Evolutionary conservation across 148 eudicot species (phyloP).

Genomic region (Nepenthes gracilis): DNA sequence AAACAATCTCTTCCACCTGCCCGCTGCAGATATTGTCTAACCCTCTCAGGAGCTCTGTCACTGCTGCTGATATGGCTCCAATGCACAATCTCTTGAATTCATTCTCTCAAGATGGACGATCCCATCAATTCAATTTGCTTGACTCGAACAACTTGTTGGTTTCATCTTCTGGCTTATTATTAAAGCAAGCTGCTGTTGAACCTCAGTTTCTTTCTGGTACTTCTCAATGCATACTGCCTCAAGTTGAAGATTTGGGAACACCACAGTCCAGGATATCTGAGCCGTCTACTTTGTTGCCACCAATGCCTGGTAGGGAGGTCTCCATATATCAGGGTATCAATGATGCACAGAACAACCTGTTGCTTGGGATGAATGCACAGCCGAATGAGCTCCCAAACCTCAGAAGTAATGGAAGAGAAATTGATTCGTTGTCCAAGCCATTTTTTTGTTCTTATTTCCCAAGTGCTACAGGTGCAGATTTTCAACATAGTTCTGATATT

Average conservation of each 20-base stretch:
- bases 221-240: constrained; percentile 10
- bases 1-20: no score
- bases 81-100: constrained; percentile 51
- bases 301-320: constrained; percentile 61
- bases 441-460: constrained; percentile 48
- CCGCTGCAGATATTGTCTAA: constrained; percentile 14
- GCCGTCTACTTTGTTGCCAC: constrained; percentile 50
- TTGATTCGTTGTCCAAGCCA: constrained; percentile 16
- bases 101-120: constrained; percentile 48
- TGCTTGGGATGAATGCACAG: constrained; percentile 63
- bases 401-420: constrained; percentile 8
- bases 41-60: constrained; percentile 17
- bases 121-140: constrained; percentile 38
- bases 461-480: constrained; percentile 43
- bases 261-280: constrained; percentile 45
- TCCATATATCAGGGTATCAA: not conserved
- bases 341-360: constrained; percentile 35
- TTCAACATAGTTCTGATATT: constrained; percentile 41
- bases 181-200: constrained; percentile 26
- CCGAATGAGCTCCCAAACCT: constrained; percentile 53
- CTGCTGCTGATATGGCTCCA: constrained; percentile 24
- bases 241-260: constrained; percentile 31
- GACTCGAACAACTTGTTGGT: constrained; percentile 6
- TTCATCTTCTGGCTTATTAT: constrained; percentile 41
- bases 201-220: constrained; percentile 30